phyloP scores from a whole-genome alignment of 495 filamentous ascomycete species.

The Xylaria sp. region DNA sequence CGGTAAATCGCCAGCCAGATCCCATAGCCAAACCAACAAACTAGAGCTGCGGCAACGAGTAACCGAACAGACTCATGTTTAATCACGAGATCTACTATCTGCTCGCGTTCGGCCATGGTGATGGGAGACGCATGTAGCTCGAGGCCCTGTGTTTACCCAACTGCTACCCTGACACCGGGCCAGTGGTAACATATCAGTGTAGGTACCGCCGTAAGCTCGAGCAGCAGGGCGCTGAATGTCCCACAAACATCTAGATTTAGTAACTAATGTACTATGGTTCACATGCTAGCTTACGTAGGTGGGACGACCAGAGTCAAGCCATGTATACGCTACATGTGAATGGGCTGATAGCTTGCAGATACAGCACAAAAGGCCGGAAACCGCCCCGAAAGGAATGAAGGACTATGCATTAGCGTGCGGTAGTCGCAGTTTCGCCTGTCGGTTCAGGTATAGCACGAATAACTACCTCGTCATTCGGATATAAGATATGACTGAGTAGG shows the following conservation, averaged over 20 bases:
- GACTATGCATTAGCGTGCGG: conserved; percentile 2
- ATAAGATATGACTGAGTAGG: no score
- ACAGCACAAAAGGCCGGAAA: background rate
- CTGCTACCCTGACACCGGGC: background rate
- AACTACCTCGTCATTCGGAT: background rate
- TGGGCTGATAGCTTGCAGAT: background rate
- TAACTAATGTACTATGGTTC: background rate
- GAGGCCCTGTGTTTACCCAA: background rate
- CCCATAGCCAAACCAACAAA: background rate
- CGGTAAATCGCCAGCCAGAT: conserved; percentile 46
- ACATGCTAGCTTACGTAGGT: background rate
- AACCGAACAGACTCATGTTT: background rate
- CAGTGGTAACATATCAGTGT: background rate
- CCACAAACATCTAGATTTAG: background rate
- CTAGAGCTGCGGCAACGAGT: background rate
- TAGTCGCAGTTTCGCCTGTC: background rate
- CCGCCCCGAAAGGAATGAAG: background rate
- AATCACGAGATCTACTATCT: background rate
- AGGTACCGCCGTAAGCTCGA: background rate
- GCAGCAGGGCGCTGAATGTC: background rate
- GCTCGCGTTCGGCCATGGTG: background rate
- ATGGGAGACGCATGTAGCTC: background rate
- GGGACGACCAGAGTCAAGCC: background rate
- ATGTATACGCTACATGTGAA: background rate
- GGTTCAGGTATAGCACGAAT: background rate